phyloP scores from a whole-genome alignment of 208 protist species.

The Herpetomonas samuelpessoai region DNA sequence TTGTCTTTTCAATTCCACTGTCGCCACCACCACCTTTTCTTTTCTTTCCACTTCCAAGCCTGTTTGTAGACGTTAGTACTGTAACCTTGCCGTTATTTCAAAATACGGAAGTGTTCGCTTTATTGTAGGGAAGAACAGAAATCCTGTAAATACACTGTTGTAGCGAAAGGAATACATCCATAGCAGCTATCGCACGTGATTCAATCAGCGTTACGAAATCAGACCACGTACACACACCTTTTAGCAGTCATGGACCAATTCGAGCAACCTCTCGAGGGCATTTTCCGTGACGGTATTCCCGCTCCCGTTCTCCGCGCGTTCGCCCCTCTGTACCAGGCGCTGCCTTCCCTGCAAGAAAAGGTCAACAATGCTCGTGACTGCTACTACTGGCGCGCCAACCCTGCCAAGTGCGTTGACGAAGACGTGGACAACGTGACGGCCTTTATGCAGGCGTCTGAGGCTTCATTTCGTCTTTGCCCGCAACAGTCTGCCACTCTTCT shows the following conservation, averaged over 20 bases:
- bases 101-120: too few relatives aligned
- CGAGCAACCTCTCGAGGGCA: conserved; percentile 79
- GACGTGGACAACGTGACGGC: conserved; percentile 70
- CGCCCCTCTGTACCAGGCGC: conserved; percentile 84
- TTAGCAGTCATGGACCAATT: conserved; percentile 73
- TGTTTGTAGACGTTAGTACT: too few relatives aligned
- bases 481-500: conserved; percentile 88
- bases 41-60: too few relatives aligned
- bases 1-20: too few relatives aligned
- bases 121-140: too few relatives aligned
- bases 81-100: too few relatives aligned
- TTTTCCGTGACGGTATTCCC: conserved; percentile 91
- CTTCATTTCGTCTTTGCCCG: conserved; percentile 86
- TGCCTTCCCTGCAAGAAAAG: conserved; percentile 74
- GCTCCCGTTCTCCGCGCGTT: conserved; percentile 86
- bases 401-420: conserved; percentile 82
- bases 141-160: too few relatives aligned
- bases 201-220: too few relatives aligned
- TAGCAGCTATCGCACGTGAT: too few relatives aligned
- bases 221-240: too few relatives aligned
- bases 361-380: conserved; percentile 68
- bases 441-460: conserved; percentile 89
- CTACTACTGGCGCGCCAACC: conserved; percentile 91
- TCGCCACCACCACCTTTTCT: too few relatives aligned
- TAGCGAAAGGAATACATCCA: too few relatives aligned